Percentiles rank a stretch among this genome's conserved stretches.
Conservation (phyloP, 441 rosid genomes). For the Erysimum cheiri region DNA sequence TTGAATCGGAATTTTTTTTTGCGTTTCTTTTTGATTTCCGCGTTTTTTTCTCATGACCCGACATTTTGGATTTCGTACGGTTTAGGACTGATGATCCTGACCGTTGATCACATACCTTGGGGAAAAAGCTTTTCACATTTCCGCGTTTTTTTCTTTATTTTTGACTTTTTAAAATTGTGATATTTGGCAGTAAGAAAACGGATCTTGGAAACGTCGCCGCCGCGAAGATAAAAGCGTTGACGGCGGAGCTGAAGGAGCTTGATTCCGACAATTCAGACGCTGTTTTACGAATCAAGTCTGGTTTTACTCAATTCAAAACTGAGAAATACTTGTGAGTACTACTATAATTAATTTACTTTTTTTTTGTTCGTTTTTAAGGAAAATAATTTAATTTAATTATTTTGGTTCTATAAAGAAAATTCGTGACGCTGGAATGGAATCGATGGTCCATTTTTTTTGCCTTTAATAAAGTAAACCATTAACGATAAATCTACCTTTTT, state of each 20-base stretch:
- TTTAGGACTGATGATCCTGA: background rate
- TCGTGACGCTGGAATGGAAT: slow-evolving; percentile 25
- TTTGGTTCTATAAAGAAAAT: slow-evolving; percentile 20
- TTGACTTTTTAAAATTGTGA: background rate
- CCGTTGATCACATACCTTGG: slow-evolving; percentile 17
- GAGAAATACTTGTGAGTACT: slow-evolving; percentile 84
- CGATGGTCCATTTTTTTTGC: slow-evolving; percentile 17
- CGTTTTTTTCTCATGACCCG: slow-evolving; percentile 3
- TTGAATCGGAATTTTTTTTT: background rate
- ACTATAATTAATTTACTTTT: background rate
- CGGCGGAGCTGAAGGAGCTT: slow-evolving; percentile 68
- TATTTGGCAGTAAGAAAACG: slow-evolving; percentile 55
- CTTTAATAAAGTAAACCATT: slow-evolving; percentile 24
- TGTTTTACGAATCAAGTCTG: slow-evolving; percentile 59
- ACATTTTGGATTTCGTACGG: background rate
- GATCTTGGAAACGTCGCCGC: slow-evolving; percentile 78
- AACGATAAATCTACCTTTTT: slow-evolving; percentile 14
- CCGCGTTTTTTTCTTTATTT: background rate
- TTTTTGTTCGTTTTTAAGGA: background rate
- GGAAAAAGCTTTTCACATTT: background rate
- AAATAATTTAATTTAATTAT: background rate
- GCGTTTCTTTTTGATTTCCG: background rate
- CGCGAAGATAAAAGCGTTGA: slow-evolving; percentile 74
- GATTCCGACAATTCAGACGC: slow-evolving; percentile 54
- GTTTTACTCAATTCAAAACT: slow-evolving; percentile 73